These are phyloP conservation scores for Podospora pseudocomata DNA, from an alignment of 495 filamentous ascomycete species.

Conservation along the genomic window DNA sequence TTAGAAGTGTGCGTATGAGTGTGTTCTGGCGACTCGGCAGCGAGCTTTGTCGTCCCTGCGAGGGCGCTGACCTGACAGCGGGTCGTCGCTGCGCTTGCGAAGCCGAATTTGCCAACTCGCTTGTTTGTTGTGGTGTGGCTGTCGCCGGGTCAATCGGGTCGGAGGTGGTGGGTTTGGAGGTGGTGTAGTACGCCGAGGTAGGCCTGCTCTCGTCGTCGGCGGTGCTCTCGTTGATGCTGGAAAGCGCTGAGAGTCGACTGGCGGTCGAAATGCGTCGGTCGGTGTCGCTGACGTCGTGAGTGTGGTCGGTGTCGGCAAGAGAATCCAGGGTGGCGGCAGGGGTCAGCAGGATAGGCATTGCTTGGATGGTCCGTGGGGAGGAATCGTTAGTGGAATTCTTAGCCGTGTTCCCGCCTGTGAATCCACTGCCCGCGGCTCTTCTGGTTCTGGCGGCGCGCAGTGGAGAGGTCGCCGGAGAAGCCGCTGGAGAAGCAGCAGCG, in stretches of 20 bases:
- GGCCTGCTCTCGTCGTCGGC: conserved; percentile 3
- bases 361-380: neutral
- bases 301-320: conserved; percentile 3
- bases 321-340: conserved; percentile 1
- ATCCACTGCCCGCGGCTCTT: neutral
- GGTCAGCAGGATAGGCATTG: neutral
- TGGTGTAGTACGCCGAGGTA: neutral
- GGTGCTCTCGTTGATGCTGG: conserved; percentile 18
- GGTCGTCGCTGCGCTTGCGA: conserved; percentile 7
- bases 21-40: conserved; percentile 46
- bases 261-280: conserved; percentile 20
- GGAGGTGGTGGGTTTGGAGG: conserved; percentile 8
- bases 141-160: conserved; percentile 9
- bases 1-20: conserved; percentile 47
- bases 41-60: conserved; percentile 44
- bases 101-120: conserved; percentile 5
- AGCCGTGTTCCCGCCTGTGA: conserved; percentile 1
- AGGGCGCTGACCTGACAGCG: conserved; percentile 25
- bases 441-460: neutral
- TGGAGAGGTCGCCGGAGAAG: neutral
- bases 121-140: conserved; percentile 9
- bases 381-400: conserved; percentile 21
- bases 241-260: conserved; percentile 12
- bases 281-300: conserved; percentile 13
- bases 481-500: neutral